These are phyloP conservation scores for Dalbergia oliveri DNA, from an alignment of 306 rosid species.

Conservation along the genomic window DNA sequence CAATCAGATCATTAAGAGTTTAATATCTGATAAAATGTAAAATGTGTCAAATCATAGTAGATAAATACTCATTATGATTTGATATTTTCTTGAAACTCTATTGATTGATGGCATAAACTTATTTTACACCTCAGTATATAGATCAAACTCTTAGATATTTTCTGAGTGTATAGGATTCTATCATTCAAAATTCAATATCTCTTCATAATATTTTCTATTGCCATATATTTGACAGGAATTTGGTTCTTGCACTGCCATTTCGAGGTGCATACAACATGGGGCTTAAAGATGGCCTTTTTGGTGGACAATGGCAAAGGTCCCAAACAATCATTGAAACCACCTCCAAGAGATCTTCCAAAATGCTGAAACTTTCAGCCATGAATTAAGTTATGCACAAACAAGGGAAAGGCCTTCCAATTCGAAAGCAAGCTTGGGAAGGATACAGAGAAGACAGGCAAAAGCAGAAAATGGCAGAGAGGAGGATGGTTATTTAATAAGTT, in stretches of 20 bases:
- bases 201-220: neutral
- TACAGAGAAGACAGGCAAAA: conserved; percentile 36
- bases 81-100: too few relatives aligned
- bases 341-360: conserved; percentile 85
- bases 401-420: conserved; percentile 24
- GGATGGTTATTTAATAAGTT: conserved; percentile 37
- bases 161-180: neutral
- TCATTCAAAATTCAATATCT: neutral
- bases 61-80: too few relatives aligned
- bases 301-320: conserved; percentile 91
- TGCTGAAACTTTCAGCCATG: conserved; percentile 47
- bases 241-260: conserved; percentile 94
- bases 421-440: conserved; percentile 28
- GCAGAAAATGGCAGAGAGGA: conserved; percentile 23
- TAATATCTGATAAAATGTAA: too few relatives aligned
- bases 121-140: too few relatives aligned
- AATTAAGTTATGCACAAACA: neutral
- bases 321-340: conserved; percentile 69
- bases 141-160: too few relatives aligned
- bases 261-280: conserved; percentile 95
- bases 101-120: too few relatives aligned
- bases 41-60: too few relatives aligned
- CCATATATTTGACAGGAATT: conserved; percentile 58
- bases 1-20: neutral
- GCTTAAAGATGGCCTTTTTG: conserved; percentile 88